Evolutionary conservation across 139 green algal genomes (phyloP), one percentile per base, ranked within the genome.

Genomic region (Picochlorum sp.): DNA sequence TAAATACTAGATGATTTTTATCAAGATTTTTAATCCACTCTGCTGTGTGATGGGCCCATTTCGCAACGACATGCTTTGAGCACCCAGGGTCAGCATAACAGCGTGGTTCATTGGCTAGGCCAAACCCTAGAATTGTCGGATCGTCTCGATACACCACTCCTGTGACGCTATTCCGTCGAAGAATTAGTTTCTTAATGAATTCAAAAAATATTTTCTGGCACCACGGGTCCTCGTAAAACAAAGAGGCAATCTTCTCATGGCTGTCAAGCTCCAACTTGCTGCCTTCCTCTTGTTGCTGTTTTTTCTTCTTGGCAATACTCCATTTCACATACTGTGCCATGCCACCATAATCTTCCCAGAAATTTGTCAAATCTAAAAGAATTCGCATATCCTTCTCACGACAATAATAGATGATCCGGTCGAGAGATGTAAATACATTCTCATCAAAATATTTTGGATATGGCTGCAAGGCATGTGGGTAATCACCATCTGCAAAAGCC

Each of bases 281-380:
- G 16, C 1, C 47, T 41, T 10, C 34, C 34, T 41, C 34, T 41
- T 10, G 34, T 41, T 41, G 34, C 34, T 41, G 6, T 63, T 15
- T 41, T 51, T 7, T 31, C 45, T 55, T 67, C 20, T 20, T 38
- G 47, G 34, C 34, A 41, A 41, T 41, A 31, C 64, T 70, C 70
- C 62, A 89, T 67, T 60, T 82, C 18, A 93, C 86, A 63, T 94
- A 94, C 45, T 85, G 72, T 9, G 50, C 34, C 79, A 94, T 90
- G 45, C 86, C 87, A 8, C 87, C 87, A 65, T 87, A 94, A 0
- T 85, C 78, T 2, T 65, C 9, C 84, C 82, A 92, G 45, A 82
- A 89, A 60, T 94, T 94, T 37, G 71, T 84, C 1, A 94, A 63
- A 2, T 50, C 70, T 55, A 92, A 65, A 10, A 90, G 61, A 23